These are phyloP conservation scores for Trichoderma arundinaceum DNA, from an alignment of 2,329 filamentous ascomycete species.

Conservation along the genomic window DNA sequence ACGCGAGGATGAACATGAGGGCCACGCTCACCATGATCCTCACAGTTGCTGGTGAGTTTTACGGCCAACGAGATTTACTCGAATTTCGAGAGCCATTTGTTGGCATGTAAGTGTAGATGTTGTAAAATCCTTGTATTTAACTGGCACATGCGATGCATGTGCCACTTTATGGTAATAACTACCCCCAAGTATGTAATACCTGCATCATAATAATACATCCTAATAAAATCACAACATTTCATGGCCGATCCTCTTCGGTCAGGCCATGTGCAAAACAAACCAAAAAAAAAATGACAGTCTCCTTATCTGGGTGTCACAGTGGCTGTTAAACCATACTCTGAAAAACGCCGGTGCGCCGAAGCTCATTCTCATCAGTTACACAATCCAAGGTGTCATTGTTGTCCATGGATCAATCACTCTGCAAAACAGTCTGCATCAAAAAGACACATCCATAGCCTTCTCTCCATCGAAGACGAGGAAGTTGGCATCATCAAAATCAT, in stretches of 20 bases:
- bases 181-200: neutral
- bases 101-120: slow-evolving; percentile 44
- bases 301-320: neutral
- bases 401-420: neutral
- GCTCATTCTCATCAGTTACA: neutral
- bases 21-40: slow-evolving; percentile 93
- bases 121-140: slow-evolving; percentile 20
- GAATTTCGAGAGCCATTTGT: slow-evolving; percentile 71
- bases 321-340: neutral
- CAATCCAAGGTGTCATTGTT: neutral
- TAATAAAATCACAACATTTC: neutral
- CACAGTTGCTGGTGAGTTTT: slow-evolving; percentile 84
- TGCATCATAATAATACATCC: neutral
- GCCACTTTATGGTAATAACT: slow-evolving; percentile 10
- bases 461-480: slow-evolving; percentile 61
- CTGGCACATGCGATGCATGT: neutral
- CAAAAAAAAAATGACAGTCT: neutral
- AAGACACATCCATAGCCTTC: slow-evolving; percentile 48
- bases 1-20: slow-evolving; percentile 58
- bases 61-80: slow-evolving; percentile 85
- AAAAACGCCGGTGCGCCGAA: slow-evolving; percentile 19
- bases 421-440: neutral
- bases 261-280: neutral
- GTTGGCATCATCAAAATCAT: slow-evolving; percentile 72
- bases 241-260: neutral